Conservation (phyloP, 2,329 filamentous ascomycete genomes). For the Aspergillus awamori region DNA sequence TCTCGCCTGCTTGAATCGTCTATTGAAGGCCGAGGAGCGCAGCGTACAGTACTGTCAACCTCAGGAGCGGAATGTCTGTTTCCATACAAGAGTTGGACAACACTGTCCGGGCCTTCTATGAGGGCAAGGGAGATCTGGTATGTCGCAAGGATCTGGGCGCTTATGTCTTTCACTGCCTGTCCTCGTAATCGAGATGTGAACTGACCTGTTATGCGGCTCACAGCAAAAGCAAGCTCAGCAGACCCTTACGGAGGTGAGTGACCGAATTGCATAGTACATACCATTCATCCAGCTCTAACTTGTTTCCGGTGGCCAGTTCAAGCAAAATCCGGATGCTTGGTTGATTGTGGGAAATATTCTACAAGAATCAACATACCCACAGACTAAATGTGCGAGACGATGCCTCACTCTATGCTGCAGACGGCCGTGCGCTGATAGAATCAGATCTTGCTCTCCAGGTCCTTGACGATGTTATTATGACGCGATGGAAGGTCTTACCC, state of each 20-base stretch:
- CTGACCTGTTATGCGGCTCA: not conserved
- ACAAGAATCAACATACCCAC: conserved; percentile 85
- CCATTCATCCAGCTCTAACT: conserved; percentile 14
- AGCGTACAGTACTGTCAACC: conserved; percentile 34
- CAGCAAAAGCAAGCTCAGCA: conserved; percentile 96
- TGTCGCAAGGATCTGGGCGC: conserved; percentile 35
- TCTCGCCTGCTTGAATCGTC: not conserved
- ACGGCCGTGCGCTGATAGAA: conserved; percentile 36
- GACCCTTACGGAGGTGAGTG: conserved; percentile 82
- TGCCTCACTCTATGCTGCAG: not conserved
- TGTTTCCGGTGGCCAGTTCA: conserved; percentile 67
- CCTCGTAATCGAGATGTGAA: not conserved
- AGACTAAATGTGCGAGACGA: conserved; percentile 83
- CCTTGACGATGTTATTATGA: conserved; percentile 97
- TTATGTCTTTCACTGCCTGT: not conserved
- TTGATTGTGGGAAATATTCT: conserved; percentile 96
- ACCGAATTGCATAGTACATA: not conserved
- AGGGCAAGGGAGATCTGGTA: conserved; percentile 92
- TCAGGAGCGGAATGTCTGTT: conserved; percentile 58
- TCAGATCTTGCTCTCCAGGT: conserved; percentile 91
- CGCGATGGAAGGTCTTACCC: conserved; percentile 96
- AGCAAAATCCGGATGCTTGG: conserved; percentile 98
- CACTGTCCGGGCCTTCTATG: conserved; percentile 95
- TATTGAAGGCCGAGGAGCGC: conserved; percentile 20
- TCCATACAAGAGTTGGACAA: conserved; percentile 93